phyloP scores from a whole-genome alignment of 352 stramenopile species.

The Globisporangium orthogonon region DNA sequence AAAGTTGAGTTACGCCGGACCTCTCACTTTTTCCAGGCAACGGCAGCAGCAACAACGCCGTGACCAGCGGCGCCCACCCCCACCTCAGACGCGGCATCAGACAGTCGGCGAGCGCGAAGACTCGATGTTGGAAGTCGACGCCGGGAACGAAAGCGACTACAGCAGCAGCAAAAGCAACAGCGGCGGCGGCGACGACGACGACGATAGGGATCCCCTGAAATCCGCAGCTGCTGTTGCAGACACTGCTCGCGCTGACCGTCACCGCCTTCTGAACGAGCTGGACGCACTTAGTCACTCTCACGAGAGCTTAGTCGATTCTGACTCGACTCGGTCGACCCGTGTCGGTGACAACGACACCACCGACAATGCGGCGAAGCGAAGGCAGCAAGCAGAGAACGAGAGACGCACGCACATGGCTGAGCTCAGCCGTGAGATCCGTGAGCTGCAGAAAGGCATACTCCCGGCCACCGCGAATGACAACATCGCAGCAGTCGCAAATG shows the following conservation, averaged over 20 bases:
- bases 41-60: not conserved
- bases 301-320: not conserved
- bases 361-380: not conserved
- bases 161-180: constrained; percentile 1
- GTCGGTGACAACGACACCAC: not conserved
- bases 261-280: constrained; percentile 22
- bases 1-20: constrained; percentile 9
- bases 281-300: constrained; percentile 5
- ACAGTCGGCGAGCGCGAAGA: not conserved
- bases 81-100: not conserved
- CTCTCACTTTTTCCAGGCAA: not conserved
- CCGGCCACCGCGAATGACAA: constrained; percentile 13
- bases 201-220: too few relatives aligned
- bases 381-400: constrained; percentile 5
- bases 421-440: constrained; percentile 33
- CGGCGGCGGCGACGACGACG: not conserved
- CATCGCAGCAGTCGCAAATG: not conserved
- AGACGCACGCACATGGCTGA: constrained; percentile 5
- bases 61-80: not conserved
- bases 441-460: constrained; percentile 40
- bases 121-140: not conserved
- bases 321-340: not conserved
- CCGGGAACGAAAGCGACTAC: constrained; percentile 6
- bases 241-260: constrained; percentile 9
- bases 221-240: not conserved